Conservation (phyloP, 371 early-diverging fungal species). For the Syncephalastrum contaminatum region DNA sequence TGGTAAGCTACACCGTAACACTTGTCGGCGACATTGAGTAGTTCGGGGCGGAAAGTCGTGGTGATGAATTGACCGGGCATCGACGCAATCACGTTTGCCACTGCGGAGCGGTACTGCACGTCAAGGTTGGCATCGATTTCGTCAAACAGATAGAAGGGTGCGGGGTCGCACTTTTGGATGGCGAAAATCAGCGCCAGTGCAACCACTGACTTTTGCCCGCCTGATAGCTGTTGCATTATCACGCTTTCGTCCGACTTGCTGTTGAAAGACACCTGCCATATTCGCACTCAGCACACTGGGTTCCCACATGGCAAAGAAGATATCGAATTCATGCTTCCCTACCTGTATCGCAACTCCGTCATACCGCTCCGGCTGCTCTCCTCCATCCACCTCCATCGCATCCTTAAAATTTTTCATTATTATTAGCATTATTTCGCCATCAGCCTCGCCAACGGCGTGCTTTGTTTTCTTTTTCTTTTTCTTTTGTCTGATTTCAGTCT, state of each 20-base stretch:
- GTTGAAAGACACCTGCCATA: conserved; percentile 76
- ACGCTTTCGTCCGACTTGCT: conserved; percentile 87
- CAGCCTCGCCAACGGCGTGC: conserved; percentile 3
- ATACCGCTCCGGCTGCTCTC: conserved; percentile 67
- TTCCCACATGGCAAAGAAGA: not conserved
- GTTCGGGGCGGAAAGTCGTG: conserved; percentile 97
- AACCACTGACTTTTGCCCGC: conserved; percentile 99
- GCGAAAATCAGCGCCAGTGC: conserved; percentile 98
- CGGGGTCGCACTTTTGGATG: conserved; percentile 98
- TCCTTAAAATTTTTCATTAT: conserved; percentile 14
- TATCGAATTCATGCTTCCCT: conserved; percentile 14
- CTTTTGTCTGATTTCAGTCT: not conserved
- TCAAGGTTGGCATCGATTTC: conserved; percentile 99
- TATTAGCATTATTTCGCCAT: not conserved
- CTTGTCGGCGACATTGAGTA: conserved; percentile 88
- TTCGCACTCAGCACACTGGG: not conserved
- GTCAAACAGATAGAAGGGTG: conserved; percentile 99
- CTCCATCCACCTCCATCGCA: conserved; percentile 50
- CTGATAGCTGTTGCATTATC: conserved; percentile 95
- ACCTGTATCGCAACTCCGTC: conserved; percentile 91
- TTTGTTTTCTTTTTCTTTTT: not conserved
- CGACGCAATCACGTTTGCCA: conserved; percentile 77
- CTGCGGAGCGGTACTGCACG: conserved; percentile 91
- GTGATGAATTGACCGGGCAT: conserved; percentile 95
- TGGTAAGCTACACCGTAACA: conserved; percentile 97